Evolutionary conservation across 2,329 filamentous ascomycete species (phyloP).

Genomic region (Ceratocystis variospora): DNA sequence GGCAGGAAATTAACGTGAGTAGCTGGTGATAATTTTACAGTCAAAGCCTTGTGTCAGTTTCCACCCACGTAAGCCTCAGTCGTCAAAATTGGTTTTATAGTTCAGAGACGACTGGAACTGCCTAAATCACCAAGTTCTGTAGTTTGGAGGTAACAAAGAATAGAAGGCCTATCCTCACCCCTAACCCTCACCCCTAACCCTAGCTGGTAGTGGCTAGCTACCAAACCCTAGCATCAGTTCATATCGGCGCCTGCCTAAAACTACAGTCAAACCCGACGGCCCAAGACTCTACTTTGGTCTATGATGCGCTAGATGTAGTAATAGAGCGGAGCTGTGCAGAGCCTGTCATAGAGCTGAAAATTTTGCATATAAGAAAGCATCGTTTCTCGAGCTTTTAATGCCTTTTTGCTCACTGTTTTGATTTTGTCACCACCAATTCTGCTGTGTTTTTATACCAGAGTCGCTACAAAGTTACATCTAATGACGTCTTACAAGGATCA

Average conservation of each 20-base stretch:
- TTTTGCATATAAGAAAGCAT: background rate
- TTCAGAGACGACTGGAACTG: too few species aligned
- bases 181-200: background rate
- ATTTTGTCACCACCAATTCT: background rate
- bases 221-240: background rate
- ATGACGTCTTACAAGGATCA: constrained; percentile 38
- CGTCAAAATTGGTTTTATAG: too few species aligned
- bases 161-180: background rate
- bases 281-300: background rate
- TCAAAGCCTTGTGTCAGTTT: too few species aligned
- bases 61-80: too few species aligned
- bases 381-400: background rate
- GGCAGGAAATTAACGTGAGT: too few species aligned
- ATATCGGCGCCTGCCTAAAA: background rate
- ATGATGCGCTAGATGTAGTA: background rate
- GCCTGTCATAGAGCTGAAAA: background rate
- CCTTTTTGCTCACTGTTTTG: background rate
- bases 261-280: background rate
- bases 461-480: constrained; percentile 11
- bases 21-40: too few species aligned
- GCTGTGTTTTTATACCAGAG: background rate
- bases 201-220: too few species aligned
- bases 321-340: background rate
- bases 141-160: too few species aligned
- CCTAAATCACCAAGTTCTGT: background rate